These are phyloP conservation scores for Amniculicola lignicola DNA, from an alignment of 495 filamentous ascomycete genomes.

Conservation along the genomic window DNA sequence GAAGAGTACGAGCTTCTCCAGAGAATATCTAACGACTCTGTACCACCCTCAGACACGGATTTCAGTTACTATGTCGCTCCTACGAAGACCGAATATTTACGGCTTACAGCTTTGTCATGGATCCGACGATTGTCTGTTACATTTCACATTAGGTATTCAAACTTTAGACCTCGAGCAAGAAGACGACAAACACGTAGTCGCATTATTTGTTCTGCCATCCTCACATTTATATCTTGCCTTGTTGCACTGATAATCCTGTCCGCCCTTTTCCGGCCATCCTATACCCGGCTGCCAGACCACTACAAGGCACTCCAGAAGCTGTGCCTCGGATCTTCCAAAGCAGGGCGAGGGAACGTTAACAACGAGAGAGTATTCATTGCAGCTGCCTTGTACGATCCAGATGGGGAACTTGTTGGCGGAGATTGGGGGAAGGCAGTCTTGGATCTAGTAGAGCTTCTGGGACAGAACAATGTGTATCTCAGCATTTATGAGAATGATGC, in stretches of 20 bases:
- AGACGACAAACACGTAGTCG: not conserved
- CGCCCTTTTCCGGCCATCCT: not conserved
- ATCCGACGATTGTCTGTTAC: not conserved
- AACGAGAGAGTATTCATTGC: slow-evolving; percentile 12
- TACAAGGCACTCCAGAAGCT: not conserved
- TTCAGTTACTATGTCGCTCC: not conserved
- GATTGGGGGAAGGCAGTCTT: slow-evolving; percentile 10
- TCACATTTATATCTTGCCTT: not conserved
- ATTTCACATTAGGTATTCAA: not conserved
- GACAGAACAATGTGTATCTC: not conserved
- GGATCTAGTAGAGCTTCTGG: slow-evolving; percentile 2
- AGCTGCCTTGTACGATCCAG: slow-evolving; percentile 8
- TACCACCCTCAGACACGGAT: not conserved
- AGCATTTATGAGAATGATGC: slow-evolving; percentile 65
- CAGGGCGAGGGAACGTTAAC: slow-evolving; percentile 11
- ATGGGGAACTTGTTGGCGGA: not conserved
- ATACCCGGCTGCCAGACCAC: slow-evolving; percentile 2
- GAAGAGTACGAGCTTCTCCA: slow-evolving; percentile 10
- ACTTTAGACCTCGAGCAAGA: not conserved
- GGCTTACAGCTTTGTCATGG: not conserved
- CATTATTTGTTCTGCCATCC: not conserved
- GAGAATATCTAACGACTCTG: not conserved
- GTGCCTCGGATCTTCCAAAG: not conserved
- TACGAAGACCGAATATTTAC: not conserved
- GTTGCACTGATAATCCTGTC: not conserved